A percentile compares a stretch with the other conserved stretches of the same genome.
These are phyloP conservation scores for Meyerozyma smithsonii DNA, from an alignment of 1,139 yeast genomes.

Conservation along the genomic window DNA sequence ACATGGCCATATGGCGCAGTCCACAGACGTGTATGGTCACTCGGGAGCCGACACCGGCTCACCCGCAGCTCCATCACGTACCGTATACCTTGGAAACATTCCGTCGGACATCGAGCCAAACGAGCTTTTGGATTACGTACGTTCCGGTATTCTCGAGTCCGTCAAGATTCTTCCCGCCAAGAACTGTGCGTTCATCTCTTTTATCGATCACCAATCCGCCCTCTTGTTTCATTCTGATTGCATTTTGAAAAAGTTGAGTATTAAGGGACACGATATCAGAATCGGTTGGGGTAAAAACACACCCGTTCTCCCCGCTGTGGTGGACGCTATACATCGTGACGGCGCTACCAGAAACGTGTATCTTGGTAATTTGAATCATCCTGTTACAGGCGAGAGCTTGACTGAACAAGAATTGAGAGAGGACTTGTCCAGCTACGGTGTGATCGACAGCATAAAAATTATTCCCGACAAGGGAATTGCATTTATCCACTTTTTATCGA, in stretches of 20 bases:
- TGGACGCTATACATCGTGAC: slow-evolving; percentile 71
- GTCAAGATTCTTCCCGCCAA: slow-evolving; percentile 53
- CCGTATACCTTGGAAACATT: slow-evolving; percentile 86
- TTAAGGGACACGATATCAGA: slow-evolving; percentile 53
- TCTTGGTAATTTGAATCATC: slow-evolving; percentile 64
- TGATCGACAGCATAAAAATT: slow-evolving; percentile 53
- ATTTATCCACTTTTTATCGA: slow-evolving; percentile 55
- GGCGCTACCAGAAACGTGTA: slow-evolving; percentile 92
- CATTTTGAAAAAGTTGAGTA: slow-evolving; percentile 50
- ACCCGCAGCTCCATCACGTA: slow-evolving; percentile 64
- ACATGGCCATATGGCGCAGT: not conserved
- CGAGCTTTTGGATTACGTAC: slow-evolving; percentile 81
- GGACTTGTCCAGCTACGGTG: slow-evolving; percentile 49
- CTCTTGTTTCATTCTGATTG: slow-evolving; percentile 60
- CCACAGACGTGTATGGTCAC: slow-evolving; percentile 6
- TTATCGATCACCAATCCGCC: slow-evolving; percentile 57
- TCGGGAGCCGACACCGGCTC: slow-evolving; percentile 11
- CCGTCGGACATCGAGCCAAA: slow-evolving; percentile 79
- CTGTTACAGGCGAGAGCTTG: slow-evolving; percentile 41
- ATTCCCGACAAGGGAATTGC: slow-evolving; percentile 59
- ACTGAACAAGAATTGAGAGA: slow-evolving; percentile 53
- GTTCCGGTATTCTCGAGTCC: slow-evolving; percentile 86
- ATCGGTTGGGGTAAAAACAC: slow-evolving; percentile 70
- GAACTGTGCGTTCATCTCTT: slow-evolving; percentile 60
- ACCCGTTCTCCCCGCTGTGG: slow-evolving; percentile 63